These are phyloP conservation scores for Rosellinia necatrix DNA, from an alignment of 2,329 filamentous ascomycete species.

Conservation along the genomic window DNA sequence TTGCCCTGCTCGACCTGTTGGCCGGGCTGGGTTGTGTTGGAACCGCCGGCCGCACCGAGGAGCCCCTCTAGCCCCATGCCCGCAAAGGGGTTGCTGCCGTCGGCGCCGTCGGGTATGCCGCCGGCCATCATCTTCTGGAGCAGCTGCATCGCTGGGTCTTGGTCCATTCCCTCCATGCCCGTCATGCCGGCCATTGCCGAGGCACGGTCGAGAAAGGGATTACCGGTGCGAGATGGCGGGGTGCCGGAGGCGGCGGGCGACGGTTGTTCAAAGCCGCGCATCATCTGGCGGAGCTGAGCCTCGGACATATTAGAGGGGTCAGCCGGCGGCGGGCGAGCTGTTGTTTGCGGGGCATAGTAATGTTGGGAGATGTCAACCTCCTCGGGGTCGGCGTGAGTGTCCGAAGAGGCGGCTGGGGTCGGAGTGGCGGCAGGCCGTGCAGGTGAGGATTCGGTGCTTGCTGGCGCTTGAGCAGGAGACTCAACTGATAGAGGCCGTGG, in stretches of 20 bases:
- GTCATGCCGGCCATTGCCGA: slow-evolving; percentile 39
- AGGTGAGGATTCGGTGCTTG: slow-evolving; percentile 16
- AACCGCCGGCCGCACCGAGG: slow-evolving; percentile 42
- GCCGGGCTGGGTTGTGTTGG: slow-evolving; percentile 37
- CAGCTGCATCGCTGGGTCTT: slow-evolving; percentile 76
- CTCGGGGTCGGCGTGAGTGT: slow-evolving; percentile 65
- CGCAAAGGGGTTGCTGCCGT: slow-evolving; percentile 43
- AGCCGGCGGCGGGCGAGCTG: slow-evolving; percentile 45
- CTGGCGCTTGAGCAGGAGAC: slow-evolving; percentile 40
- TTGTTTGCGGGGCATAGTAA: slow-evolving; percentile 63
- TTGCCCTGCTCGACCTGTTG: slow-evolving; percentile 41
- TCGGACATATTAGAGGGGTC: slow-evolving; percentile 53
- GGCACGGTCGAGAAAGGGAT: slow-evolving; percentile 30
- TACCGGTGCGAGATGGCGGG: slow-evolving; percentile 22
- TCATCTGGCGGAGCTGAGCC: slow-evolving; percentile 66
- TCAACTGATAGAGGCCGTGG: slow-evolving; percentile 36
- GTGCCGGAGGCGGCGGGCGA: slow-evolving; percentile 31
- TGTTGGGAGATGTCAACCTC: slow-evolving; percentile 82
- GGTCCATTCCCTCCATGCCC: slow-evolving; percentile 39
- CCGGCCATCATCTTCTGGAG: slow-evolving; percentile 67
- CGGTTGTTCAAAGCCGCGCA: slow-evolving; percentile 59
- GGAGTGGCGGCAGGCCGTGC: slow-evolving; percentile 18
- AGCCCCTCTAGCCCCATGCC: slow-evolving; percentile 38
- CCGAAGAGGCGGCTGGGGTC: slow-evolving; percentile 39
- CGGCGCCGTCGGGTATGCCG: slow-evolving; percentile 43